phyloP scores from a whole-genome alignment of 495 filamentous ascomycete genomes.

The Podospora pseudoanserina region DNA sequence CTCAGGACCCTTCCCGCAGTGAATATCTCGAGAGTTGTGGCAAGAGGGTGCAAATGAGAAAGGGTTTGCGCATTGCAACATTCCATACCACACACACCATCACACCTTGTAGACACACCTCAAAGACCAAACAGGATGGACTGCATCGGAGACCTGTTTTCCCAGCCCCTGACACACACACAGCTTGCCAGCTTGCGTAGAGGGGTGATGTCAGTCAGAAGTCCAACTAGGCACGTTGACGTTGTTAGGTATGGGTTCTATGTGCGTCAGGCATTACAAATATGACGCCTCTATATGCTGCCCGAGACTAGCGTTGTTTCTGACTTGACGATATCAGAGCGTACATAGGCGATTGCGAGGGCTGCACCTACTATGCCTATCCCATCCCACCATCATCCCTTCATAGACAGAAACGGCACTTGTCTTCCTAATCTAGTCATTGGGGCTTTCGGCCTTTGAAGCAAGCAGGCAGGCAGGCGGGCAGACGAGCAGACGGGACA shows the following conservation, averaged over 20 bases:
- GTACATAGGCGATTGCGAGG: background rate
- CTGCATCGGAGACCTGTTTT: slow-evolving; percentile 18
- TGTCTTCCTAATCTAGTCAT: slow-evolving; percentile 20
- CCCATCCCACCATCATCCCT: background rate
- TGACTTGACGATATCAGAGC: background rate
- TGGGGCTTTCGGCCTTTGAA: slow-evolving; percentile 13
- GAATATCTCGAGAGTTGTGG: background rate
- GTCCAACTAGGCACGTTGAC: too few species aligned
- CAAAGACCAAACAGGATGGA: slow-evolving; percentile 8
- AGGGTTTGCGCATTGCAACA: too few species aligned
- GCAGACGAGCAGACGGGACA: too few species aligned
- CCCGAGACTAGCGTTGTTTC: slow-evolving; percentile 1
- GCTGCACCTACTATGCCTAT: too few species aligned
- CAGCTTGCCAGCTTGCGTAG: too few species aligned
- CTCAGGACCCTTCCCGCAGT: slow-evolving; percentile 11
- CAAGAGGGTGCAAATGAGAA: too few species aligned
- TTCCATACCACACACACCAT: background rate
- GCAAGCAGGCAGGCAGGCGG: slow-evolving; percentile 5
- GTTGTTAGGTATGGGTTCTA: background rate
- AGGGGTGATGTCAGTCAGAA: too few species aligned
- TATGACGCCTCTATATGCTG: slow-evolving; percentile 5
- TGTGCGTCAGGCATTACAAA: slow-evolving; percentile 25
- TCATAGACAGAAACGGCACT: slow-evolving; percentile 11
- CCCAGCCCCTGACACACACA: slow-evolving; percentile 13
- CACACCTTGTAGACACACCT: background rate